Conservation (phyloP, 2,329 filamentous ascomycete species). For the Didymellaceae sp. region DNA sequence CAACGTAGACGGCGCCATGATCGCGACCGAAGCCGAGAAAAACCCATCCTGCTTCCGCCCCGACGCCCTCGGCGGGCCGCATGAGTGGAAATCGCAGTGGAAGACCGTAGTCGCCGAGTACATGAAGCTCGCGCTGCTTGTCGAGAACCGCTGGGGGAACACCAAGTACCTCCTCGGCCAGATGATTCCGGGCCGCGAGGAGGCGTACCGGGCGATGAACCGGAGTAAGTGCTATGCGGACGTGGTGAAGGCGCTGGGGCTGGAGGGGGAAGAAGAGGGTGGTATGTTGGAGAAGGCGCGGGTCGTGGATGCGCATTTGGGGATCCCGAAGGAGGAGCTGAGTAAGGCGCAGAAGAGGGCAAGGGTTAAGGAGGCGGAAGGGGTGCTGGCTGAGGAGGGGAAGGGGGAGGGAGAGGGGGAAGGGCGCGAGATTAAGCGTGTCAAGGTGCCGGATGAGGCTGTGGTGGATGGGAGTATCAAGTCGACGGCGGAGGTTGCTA, state of each 20-base stretch:
- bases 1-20: constrained; percentile 95
- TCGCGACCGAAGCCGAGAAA: constrained; percentile 88
- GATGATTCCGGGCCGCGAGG: constrained; percentile 80
- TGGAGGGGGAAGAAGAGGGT: constrained; percentile 59
- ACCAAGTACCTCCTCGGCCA: constrained; percentile 90
- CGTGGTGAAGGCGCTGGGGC: constrained; percentile 68
- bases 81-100: constrained; percentile 68
- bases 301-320: constrained; percentile 69
- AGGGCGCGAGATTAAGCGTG: constrained; percentile 34
- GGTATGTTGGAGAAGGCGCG: constrained; percentile 69
- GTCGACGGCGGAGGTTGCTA: constrained; percentile 21
- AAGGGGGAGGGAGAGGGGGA: constrained; percentile 5
- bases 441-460: constrained; percentile 32
- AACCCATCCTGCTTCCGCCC: constrained; percentile 88
- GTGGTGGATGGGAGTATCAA: constrained; percentile 11
- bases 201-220: constrained; percentile 67
- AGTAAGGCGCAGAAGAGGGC: constrained; percentile 55
- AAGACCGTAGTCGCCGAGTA: constrained; percentile 78
- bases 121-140: constrained; percentile 72
- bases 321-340: constrained; percentile 61
- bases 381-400: constrained; percentile 13
- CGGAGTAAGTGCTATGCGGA: constrained; percentile 74
- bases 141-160: constrained; percentile 88
- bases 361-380: constrained; percentile 41
- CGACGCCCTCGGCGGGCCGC: constrained; percentile 68